Percentiles rank a stretch among this genome's conserved stretches.
phyloP scores from a whole-genome alignment of 768 basidiomycete genomes.

The Udeniomyces megalosporus region DNA sequence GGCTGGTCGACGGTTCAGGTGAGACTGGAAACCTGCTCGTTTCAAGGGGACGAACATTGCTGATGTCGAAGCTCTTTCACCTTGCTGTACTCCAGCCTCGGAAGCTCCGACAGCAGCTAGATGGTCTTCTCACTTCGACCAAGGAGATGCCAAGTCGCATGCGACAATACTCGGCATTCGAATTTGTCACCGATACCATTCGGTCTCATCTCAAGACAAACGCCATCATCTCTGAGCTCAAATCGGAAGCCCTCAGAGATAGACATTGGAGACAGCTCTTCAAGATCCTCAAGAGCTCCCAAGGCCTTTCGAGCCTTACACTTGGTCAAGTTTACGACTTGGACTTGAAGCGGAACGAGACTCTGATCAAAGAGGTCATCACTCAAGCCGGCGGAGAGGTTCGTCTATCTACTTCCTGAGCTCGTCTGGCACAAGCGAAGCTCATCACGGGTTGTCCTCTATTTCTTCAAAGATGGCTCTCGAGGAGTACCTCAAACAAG shows the following conservation, averaged over 20 bases:
- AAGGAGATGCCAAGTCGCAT: slow-evolving; percentile 98
- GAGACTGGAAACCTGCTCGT: not conserved
- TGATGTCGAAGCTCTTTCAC: not conserved
- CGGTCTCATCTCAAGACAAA: slow-evolving; percentile 78
- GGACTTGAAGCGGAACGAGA: slow-evolving; percentile 87
- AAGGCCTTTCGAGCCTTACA: slow-evolving; percentile 52
- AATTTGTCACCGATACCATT: slow-evolving; percentile 87
- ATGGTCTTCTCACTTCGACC: slow-evolving; percentile 76
- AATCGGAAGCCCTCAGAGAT: slow-evolving; percentile 92
- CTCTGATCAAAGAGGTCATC: slow-evolving; percentile 80
- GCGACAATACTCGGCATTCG: slow-evolving; percentile 97
- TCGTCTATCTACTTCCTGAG: not conserved
- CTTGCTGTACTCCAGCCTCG: slow-evolving; percentile 51
- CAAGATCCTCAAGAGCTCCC: slow-evolving; percentile 39
- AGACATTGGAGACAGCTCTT: slow-evolving; percentile 96
- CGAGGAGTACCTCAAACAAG: slow-evolving; percentile 35
- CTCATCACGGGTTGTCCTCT: not conserved
- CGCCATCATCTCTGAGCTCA: slow-evolving; percentile 73
- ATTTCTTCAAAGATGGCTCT: slow-evolving; percentile 27
- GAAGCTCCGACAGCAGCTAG: slow-evolving; percentile 84
- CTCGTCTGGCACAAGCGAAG: not conserved
- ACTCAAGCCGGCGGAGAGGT: slow-evolving; percentile 87
- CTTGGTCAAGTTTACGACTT: slow-evolving; percentile 92
- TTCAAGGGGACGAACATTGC: too few relatives aligned
- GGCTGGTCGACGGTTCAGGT: slow-evolving; percentile 74